Base-by-base conservation (phyloP, 495 filamentous ascomycete genomes). In the Tetracladium setigerum region DNA sequence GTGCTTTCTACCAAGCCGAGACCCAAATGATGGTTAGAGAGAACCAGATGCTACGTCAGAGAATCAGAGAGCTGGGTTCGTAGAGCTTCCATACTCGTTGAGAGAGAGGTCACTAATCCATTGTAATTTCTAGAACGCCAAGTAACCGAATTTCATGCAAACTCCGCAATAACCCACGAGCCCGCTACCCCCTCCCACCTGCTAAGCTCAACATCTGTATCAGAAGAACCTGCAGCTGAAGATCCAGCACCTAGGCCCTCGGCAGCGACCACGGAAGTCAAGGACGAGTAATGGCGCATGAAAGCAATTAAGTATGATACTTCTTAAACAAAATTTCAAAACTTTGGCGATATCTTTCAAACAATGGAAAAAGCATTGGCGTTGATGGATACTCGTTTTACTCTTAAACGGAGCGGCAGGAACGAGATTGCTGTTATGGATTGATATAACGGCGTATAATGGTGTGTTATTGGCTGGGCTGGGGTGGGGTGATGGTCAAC, bases 1-100 rank as follows among this genome's bases (percentile, higher is more conserved):
- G 77, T 51, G 80, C 86, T 13, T 95, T 87, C 62, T 95, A 95
- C 52, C 89, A 95, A 62, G 87, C 90, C 2, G 92, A 98, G 66
- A 89, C 87, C 2, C 80, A 87, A 55, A 91, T 81, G 69, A 67
- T 98, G 52, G 74, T 78, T 15, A 73, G 92, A 36, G 92, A 98
- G 69, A 98, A 98, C 58, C 86, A 94, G 62, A 94, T 98, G 84
- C 68, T 98, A 46, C 81, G 82, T 44, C 74, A 82, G 58, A 77
- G 92, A 41, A 88, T 95, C 39, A 78, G 87, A 31, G 91, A 95
- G 59, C 68, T 97, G 12, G 86, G 83, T 81, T 67, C 58, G 69
- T 67, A 57, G 27, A 45, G 6, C 31, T 12, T 18, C 12, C 42
- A 31, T 47, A 50, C 18, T 49, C 47, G 8, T 44, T 2, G 27